A percentile compares a stretch with the other conserved stretches of the same genome.
Evolutionary conservation across 2,329 filamentous ascomycete species (phyloP).

Genomic region (Amphichorda felina): DNA sequence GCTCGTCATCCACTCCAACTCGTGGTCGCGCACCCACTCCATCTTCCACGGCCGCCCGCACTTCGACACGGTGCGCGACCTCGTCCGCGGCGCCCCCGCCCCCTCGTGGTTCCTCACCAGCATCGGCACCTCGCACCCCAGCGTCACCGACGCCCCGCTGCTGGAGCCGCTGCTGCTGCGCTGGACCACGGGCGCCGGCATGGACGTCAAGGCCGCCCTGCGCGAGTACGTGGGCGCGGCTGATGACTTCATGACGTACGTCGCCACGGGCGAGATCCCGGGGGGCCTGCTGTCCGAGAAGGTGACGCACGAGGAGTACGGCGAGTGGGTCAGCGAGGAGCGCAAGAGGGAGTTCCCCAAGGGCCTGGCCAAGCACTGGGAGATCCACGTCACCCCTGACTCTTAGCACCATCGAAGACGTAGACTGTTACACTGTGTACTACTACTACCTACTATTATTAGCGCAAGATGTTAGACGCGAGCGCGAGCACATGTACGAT

Average conservation of each 20-base stretch:
- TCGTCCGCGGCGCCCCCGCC: conserved; percentile 32
- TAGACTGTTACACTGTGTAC: no score
- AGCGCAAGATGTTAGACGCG: no score
- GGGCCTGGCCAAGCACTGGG: conserved; percentile 24
- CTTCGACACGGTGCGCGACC: conserved; percentile 48
- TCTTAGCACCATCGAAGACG: no score
- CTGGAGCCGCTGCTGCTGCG: conserved; percentile 49
- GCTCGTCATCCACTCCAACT: conserved; percentile 50
- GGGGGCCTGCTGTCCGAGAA: conserved; percentile 34
- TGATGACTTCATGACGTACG: conserved; percentile 40
- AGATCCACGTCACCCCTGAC: conserved; percentile 25
- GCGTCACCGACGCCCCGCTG: conserved; percentile 54
- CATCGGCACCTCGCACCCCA: conserved; percentile 46
- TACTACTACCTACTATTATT: no score
- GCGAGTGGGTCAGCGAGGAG: conserved; percentile 24
- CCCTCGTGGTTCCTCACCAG: conserved; percentile 42
- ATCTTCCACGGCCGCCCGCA: conserved; percentile 53
- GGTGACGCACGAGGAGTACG: conserved; percentile 28
- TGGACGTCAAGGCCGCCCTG: conserved; percentile 44
- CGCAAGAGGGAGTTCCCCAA: conserved; percentile 17
- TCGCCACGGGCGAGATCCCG: conserved; percentile 28
- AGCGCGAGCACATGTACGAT: background rate
- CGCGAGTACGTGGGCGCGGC: conserved; percentile 48
- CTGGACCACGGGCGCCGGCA: conserved; percentile 47
- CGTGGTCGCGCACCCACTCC: conserved; percentile 46